A percentile compares a stretch with the other conserved stretches of the same genome.
Evolutionary conservation across 176 grass and related monocot species (phyloP).

Genomic region (Aegilops speltoides): DNA sequence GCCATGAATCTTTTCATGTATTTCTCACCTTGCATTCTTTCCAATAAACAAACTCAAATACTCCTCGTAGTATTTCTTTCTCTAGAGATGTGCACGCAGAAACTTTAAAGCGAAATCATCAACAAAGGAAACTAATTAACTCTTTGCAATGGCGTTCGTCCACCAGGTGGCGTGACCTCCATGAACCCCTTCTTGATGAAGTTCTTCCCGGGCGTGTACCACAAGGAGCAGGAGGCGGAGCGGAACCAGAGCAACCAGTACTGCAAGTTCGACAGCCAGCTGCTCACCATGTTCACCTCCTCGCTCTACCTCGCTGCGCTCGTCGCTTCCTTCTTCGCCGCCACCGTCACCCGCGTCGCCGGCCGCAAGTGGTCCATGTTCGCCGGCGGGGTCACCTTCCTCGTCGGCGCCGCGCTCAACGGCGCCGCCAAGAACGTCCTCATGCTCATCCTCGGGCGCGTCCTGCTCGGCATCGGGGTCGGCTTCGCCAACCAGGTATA

Average conservation of each 20-base stretch:
- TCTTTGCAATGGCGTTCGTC: not conserved
- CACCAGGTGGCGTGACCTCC: slow-evolving; percentile 79
- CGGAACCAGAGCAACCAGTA: slow-evolving; percentile 81
- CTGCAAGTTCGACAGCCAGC: slow-evolving; percentile 98
- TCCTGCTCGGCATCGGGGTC: slow-evolving; percentile 90
- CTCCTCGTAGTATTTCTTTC: not conserved
- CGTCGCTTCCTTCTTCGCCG: slow-evolving; percentile 78
- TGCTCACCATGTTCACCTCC: slow-evolving; percentile 93
- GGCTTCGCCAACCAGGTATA: slow-evolving; percentile 91
- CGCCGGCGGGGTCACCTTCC: slow-evolving; percentile 82
- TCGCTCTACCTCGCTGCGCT: slow-evolving; percentile 90
- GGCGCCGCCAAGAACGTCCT: slow-evolving; percentile 61
- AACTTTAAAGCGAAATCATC: not conserved
- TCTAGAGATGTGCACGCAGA: not conserved
- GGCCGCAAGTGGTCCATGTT: slow-evolving; percentile 98
- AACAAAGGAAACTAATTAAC: not conserved
- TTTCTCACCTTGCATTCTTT: slow-evolving; percentile 23
- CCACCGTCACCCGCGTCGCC: slow-evolving; percentile 60
- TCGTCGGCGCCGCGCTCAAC: slow-evolving; percentile 71
- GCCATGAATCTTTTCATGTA: slow-evolving; percentile 32
- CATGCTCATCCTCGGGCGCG: slow-evolving; percentile 91
- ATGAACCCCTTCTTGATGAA: slow-evolving; percentile 78
- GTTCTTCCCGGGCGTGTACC: slow-evolving; percentile 87
- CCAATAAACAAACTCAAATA: not conserved
- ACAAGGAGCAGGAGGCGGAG: slow-evolving; percentile 46